phyloP scores from a whole-genome alignment of 2,329 filamentous ascomycete species.

The Metarhizium sp. region DNA sequence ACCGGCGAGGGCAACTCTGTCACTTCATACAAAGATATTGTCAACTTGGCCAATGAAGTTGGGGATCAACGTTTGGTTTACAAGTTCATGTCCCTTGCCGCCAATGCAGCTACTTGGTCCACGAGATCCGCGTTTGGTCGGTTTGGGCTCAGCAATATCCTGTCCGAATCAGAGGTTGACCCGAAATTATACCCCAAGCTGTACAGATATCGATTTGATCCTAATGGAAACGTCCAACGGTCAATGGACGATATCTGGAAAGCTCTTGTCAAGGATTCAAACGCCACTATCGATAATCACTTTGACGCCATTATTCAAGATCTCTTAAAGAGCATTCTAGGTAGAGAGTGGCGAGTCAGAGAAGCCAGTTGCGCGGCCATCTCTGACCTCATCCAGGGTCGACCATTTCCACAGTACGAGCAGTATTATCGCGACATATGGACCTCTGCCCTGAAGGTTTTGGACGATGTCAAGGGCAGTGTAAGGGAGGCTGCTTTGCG shows the following conservation, averaged over 20 bases:
- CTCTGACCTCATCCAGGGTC: slow-evolving; percentile 76
- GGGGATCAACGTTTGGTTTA: slow-evolving; percentile 95
- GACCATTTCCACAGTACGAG: slow-evolving; percentile 68
- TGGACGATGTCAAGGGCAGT: slow-evolving; percentile 92
- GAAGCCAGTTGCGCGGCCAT: slow-evolving; percentile 89
- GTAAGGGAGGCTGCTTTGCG: slow-evolving; percentile 74
- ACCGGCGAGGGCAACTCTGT: slow-evolving; percentile 84
- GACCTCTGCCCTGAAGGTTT: slow-evolving; percentile 75
- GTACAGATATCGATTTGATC: slow-evolving; percentile 90
- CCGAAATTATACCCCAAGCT: slow-evolving; percentile 94
- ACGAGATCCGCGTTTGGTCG: slow-evolving; percentile 93
- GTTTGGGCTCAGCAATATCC: slow-evolving; percentile 84
- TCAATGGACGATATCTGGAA: slow-evolving; percentile 99
- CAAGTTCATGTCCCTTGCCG: slow-evolving; percentile 95
- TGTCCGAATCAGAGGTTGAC: slow-evolving; percentile 81
- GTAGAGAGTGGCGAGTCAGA: slow-evolving; percentile 86
- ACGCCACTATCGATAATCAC: slow-evolving; percentile 64
- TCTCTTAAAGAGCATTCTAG: slow-evolving; percentile 74
- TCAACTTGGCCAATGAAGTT: slow-evolving; percentile 89
- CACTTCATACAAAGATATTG: slow-evolving; percentile 96
- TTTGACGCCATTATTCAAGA: slow-evolving; percentile 88
- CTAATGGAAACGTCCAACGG: slow-evolving; percentile 81
- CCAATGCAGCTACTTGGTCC: slow-evolving; percentile 94
- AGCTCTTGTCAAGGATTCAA: slow-evolving; percentile 83
- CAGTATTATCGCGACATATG: slow-evolving; percentile 80